Evolutionary conservation across 768 basidiomycete genomes (phyloP).

Genomic region (Collybia sordida): DNA sequence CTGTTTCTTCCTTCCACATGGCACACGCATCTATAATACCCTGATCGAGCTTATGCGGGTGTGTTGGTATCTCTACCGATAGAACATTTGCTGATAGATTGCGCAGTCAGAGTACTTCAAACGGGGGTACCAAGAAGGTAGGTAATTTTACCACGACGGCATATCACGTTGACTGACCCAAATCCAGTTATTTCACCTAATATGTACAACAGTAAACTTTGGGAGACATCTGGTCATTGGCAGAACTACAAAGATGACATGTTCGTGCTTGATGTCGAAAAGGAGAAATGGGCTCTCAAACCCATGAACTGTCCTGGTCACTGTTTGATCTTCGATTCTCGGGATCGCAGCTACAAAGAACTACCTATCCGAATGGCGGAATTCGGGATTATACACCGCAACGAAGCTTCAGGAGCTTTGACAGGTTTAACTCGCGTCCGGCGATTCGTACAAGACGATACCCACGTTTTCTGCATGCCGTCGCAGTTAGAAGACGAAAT

Average conservation of each 20-base stretch:
- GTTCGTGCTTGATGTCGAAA: slow-evolving; percentile 93
- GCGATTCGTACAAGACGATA: slow-evolving; percentile 96
- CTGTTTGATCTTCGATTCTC: slow-evolving; percentile 91
- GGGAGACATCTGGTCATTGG: slow-evolving; percentile 99
- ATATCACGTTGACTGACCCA: background rate
- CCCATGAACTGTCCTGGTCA: slow-evolving; percentile 99
- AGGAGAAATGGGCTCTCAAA: slow-evolving; percentile 94
- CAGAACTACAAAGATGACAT: slow-evolving; percentile 98
- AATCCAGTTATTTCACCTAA: slow-evolving; percentile 90
- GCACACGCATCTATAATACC: slow-evolving; percentile 94
- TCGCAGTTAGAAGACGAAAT: slow-evolving; percentile 93
- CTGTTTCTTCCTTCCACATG: slow-evolving; percentile 96
- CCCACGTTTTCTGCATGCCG: slow-evolving; percentile 98
- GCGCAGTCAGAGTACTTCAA: slow-evolving; percentile 86
- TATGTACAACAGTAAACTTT: slow-evolving; percentile 94
- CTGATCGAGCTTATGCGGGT: slow-evolving; percentile 90
- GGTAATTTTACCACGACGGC: slow-evolving; percentile 8
- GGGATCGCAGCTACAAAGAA: slow-evolving; percentile 93
- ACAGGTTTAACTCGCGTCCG: slow-evolving; percentile 92
- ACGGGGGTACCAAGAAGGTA: slow-evolving; percentile 93
- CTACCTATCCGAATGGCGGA: slow-evolving; percentile 97
- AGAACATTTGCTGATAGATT: background rate
- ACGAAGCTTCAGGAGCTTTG: slow-evolving; percentile 93
- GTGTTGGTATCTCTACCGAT: slow-evolving; percentile 25
- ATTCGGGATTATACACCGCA: slow-evolving; percentile 95